Percentiles rank a stretch among this genome's conserved stretches.
These are phyloP conservation scores for Termitomyces sp. DNA, from an alignment of 1,284 basidiomycete genomes.

Conservation along the genomic window DNA sequence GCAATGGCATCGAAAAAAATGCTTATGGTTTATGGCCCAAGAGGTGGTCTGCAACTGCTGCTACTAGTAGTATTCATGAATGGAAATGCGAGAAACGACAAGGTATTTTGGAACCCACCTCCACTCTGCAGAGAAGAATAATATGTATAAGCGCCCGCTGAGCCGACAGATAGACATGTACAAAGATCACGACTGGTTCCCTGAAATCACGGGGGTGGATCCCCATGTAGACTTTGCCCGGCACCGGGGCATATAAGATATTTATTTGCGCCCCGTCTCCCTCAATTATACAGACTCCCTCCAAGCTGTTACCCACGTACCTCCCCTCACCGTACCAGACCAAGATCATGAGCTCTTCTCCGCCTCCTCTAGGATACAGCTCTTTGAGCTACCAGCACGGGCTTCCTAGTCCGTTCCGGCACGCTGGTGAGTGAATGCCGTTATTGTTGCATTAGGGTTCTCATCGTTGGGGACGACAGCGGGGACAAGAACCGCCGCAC, in stretches of 20 bases:
- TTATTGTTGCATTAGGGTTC: neutral
- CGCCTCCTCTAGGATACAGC: neutral
- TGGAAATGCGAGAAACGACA: too few species aligned
- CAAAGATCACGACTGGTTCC: neutral
- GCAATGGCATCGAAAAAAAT: too few species aligned
- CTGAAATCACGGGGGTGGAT: neutral
- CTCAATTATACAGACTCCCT: neutral
- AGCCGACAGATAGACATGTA: neutral
- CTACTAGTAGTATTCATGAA: too few species aligned
- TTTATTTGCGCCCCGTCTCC: neutral
- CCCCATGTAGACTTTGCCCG: neutral
- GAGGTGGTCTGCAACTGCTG: too few species aligned
- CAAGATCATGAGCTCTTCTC: neutral
- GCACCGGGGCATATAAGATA: neutral
- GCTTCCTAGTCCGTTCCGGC: neutral
- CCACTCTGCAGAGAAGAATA: too few species aligned
- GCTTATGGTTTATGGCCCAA: too few species aligned
- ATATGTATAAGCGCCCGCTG: neutral
- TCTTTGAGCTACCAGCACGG: neutral
- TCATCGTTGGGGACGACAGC: neutral
- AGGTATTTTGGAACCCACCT: too few species aligned
- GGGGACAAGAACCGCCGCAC: neutral
- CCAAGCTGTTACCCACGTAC: neutral
- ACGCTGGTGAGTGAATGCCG: conserved; percentile 1
- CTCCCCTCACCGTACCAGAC: neutral